A percentile compares a stretch with the other conserved stretches of the same genome.
Evolutionary conservation across 2,329 filamentous ascomycete genomes (phyloP).

Genomic region (Talaromyces sp.): DNA sequence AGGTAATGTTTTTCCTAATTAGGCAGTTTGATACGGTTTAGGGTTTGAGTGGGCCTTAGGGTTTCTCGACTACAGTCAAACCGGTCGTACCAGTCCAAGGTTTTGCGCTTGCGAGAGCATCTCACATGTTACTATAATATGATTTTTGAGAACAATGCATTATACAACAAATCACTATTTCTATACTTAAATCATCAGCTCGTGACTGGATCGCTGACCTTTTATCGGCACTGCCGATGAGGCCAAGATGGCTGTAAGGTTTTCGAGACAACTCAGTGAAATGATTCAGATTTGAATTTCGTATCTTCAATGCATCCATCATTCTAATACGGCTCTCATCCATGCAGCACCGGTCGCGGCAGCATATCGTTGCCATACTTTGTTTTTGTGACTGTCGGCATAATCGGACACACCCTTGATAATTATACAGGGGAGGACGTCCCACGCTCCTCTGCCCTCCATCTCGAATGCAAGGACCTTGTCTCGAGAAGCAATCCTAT

Average conservation of each 20-base stretch:
- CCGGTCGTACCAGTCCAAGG: not conserved
- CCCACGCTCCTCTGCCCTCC: constrained; percentile 25
- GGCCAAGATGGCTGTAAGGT: not conserved
- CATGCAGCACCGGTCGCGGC: constrained; percentile 28
- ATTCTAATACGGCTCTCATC: constrained; percentile 24
- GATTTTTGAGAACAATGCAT: not conserved
- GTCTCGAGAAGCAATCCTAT: constrained; percentile 31
- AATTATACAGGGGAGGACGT: constrained; percentile 24
- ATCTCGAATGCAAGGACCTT: constrained; percentile 26
- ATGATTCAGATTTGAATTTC: not conserved
- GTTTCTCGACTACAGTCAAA: not conserved
- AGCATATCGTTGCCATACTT: constrained; percentile 33
- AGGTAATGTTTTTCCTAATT: not conserved
- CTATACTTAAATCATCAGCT: not conserved
- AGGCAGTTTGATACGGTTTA: not conserved
- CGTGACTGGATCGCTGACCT: not conserved
- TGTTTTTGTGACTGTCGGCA: constrained; percentile 32
- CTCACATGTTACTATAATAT: not conserved
- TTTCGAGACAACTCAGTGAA: not conserved
- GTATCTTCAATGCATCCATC: not conserved
- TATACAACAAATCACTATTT: not conserved
- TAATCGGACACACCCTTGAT: constrained; percentile 27
- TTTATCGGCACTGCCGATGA: not conserved
- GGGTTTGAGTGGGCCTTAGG: not conserved
- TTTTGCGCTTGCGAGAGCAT: not conserved